phyloP scores from a whole-genome alignment of 768 basidiomycete genomes.

The Tubosaeta sp. region DNA sequence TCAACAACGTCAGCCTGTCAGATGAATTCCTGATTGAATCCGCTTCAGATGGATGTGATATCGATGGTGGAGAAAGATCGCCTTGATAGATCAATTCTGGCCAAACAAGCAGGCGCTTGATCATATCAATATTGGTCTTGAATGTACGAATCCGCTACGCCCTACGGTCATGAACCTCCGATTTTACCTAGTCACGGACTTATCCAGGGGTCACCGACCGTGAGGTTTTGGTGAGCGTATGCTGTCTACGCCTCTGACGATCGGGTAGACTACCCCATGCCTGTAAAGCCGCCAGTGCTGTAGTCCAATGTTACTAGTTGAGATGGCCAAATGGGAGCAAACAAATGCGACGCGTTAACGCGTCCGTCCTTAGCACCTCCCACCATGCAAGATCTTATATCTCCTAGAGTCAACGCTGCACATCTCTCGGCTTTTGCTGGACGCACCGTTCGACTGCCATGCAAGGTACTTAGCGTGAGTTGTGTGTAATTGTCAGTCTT shows the following conservation, averaged over 20 bases:
- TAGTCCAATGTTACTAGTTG: too few species aligned
- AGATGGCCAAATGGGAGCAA: too few species aligned
- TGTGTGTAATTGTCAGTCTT: not conserved
- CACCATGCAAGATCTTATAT: constrained; percentile 25
- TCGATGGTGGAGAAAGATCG: not conserved
- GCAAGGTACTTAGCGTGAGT: constrained; percentile 55
- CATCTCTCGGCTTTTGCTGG: constrained; percentile 50
- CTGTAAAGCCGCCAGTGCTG: too few species aligned
- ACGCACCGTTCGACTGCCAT: constrained; percentile 55
- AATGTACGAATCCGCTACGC: not conserved
- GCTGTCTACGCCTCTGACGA: too few species aligned
- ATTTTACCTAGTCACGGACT: too few species aligned
- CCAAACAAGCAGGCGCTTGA: not conserved
- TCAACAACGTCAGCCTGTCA: not conserved
- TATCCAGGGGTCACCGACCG: too few species aligned
- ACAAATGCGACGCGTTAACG: too few species aligned
- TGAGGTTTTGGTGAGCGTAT: too few species aligned
- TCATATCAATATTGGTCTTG: not conserved
- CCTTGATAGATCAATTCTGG: not conserved
- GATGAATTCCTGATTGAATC: not conserved
- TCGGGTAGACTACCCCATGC: too few species aligned
- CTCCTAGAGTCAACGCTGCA: constrained; percentile 60
- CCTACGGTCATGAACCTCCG: too few species aligned
- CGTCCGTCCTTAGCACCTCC: not conserved
- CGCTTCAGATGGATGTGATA: not conserved